Percentiles rank a stretch among this genome's conserved stretches.
Evolutionary conservation across 345 rosid species (phyloP).

Genomic region (Brassica rapa): DNA sequence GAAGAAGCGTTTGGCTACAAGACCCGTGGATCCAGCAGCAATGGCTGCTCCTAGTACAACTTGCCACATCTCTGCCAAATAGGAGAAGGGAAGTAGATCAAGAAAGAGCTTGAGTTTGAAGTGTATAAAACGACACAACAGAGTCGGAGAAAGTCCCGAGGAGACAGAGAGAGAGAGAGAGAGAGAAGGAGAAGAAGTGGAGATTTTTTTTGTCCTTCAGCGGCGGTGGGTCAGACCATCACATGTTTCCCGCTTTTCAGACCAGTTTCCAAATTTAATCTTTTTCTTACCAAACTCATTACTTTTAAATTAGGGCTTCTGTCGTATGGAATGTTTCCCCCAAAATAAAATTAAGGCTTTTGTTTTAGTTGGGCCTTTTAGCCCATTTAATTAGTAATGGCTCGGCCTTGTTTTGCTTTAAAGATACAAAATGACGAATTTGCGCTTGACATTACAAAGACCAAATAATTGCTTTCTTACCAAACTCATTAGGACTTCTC

Average conservation of each 20-base stretch:
- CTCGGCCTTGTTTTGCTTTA: neutral
- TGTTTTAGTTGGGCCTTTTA: neutral
- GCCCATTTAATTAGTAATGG: neutral
- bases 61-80: slow-evolving; percentile 64
- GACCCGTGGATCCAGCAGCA: slow-evolving; percentile 75
- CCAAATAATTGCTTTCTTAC: slow-evolving; percentile 8
- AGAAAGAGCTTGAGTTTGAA: slow-evolving; percentile 13
- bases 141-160: slow-evolving; percentile 33
- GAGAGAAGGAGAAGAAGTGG: slow-evolving; percentile 7
- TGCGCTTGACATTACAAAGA: neutral
- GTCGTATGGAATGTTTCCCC: neutral
- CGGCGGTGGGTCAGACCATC: slow-evolving; percentile 41
- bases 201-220: slow-evolving; percentile 11
- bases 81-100: slow-evolving; percentile 2
- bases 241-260: slow-evolving; percentile 63
- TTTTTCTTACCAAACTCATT: slow-evolving; percentile 29
- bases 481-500: slow-evolving; percentile 14
- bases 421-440: neutral
- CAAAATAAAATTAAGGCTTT: neutral
- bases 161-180: neutral
- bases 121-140: slow-evolving; percentile 23
- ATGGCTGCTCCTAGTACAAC: slow-evolving; percentile 67
- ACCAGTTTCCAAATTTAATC: slow-evolving; percentile 31
- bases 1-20: slow-evolving; percentile 61
- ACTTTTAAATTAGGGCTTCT: neutral